Base-by-base conservation (phyloP, 257 asterid genomes). In the Gentiana macrophylla region DNA sequence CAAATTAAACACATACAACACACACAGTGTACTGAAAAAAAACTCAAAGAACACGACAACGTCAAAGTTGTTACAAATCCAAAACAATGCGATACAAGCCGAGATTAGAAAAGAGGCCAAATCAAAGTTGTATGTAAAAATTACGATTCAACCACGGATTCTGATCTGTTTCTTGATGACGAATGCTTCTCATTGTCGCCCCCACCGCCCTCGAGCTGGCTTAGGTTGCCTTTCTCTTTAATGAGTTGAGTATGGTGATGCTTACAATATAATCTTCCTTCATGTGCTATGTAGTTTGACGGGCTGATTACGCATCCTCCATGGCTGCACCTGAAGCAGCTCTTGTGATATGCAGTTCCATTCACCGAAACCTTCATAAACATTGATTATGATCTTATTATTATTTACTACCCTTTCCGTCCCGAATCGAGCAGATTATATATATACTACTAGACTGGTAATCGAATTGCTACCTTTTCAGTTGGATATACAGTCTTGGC, bases 281-380 rank as follows among this genome's bases (percentile, higher is more conserved):
- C 99, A 13, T 88, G 94, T 1, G 97, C 95, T 37, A 86, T 80
- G 77, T 89, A 86, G 77, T 83, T 90, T 41, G 99, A 92, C 1
- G 95, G 99, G 68, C 99, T 92, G 50, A 92, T 92, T 8, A 70
- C 77, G 38, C 99, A 92, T n/a, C 99, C 99, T 52, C 97, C 94
- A 53, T 89, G 95, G 82, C 73, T 80, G 77, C 97, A 89, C 60
- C 82, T 86, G 90, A 89, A 83, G 61, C 95, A 89, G 65, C 92
- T 83, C 84, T 79, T 89, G 60, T 89, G 97, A 79, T 89, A 89
- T 2, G 90, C 61, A 7, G 79, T 86, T 61, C 97, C 95, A 60
- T 89, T 89, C 64, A 89, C 94, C 24, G 92, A 71, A 4, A 89
- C 95, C 97, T 89, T 80, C 49, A 32, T 35, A 50, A 24, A 24